phyloP scores from a whole-genome alignment of 2,329 filamentous ascomycete species.

The Fusarium sp. region DNA sequence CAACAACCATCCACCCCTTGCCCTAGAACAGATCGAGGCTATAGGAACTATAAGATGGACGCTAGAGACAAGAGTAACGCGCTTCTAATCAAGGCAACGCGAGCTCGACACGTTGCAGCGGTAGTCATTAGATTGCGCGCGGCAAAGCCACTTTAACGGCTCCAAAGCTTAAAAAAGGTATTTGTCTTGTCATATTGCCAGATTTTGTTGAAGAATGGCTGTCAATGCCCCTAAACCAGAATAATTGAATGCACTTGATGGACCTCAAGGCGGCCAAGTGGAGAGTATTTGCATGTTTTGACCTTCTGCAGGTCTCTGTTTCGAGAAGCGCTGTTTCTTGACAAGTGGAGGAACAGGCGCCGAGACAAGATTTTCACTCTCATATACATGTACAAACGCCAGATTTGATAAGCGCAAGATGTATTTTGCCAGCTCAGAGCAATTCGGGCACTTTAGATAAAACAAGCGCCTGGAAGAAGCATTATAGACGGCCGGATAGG shows the following conservation, averaged over 20 bases:
- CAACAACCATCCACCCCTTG: constrained; percentile 7
- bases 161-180: constrained; percentile 19
- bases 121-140: constrained; percentile 27
- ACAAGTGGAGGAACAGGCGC: constrained; percentile 34
- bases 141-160: constrained; percentile 13
- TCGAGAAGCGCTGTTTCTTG: constrained; percentile 43
- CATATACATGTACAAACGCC: constrained; percentile 13
- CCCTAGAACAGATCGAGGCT: constrained; percentile 16
- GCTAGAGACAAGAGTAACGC: constrained; percentile 27
- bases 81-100: constrained; percentile 17
- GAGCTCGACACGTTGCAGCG: constrained; percentile 32
- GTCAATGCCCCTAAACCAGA: constrained; percentile 12
- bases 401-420: constrained; percentile 1
- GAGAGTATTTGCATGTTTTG: constrained; percentile 24
- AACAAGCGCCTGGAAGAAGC: constrained; percentile 39
- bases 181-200: constrained; percentile 20
- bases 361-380: constrained; percentile 1
- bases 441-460: constrained; percentile 22
- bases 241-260: constrained; percentile 4
- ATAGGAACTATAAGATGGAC: constrained; percentile 7
- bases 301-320: constrained; percentile 42
- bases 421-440: constrained; percentile 27
- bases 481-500: constrained; percentile 27
- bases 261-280: constrained; percentile 32
- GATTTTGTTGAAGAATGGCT: constrained; percentile 31